phyloP scores from a whole-genome alignment of 2,329 filamentous ascomycete genomes.

The Ascochyta clinopodiicola region DNA sequence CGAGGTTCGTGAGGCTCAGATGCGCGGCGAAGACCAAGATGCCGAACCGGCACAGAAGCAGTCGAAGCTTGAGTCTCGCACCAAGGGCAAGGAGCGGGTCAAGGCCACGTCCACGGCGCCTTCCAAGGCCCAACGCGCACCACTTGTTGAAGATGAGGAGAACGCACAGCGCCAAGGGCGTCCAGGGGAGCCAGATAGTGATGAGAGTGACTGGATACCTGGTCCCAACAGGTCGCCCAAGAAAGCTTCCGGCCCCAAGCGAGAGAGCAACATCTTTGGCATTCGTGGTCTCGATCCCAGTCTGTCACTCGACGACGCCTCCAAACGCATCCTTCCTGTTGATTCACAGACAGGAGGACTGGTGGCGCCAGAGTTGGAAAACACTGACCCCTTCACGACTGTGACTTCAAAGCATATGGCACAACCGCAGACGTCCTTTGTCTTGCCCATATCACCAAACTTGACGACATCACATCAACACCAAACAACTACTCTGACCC shows the following conservation, averaged over 20 bases:
- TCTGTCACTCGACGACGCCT: constrained; percentile 32
- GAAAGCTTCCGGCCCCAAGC: constrained; percentile 18
- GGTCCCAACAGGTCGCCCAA: constrained; percentile 29
- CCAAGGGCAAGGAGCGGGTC: constrained; percentile 33
- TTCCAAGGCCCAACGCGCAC: constrained; percentile 27
- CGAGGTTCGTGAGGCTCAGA: constrained; percentile 61
- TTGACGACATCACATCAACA: constrained; percentile 1
- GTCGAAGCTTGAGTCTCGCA: constrained; percentile 24
- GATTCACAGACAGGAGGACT: constrained; percentile 6
- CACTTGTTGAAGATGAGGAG: constrained; percentile 43
- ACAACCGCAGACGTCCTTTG: constrained; percentile 26
- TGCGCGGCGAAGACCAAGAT: constrained; percentile 58
- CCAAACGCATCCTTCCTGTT: constrained; percentile 22
- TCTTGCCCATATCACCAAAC: constrained; percentile 28
- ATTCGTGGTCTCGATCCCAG: constrained; percentile 34
- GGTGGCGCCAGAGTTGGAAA: constrained; percentile 21
- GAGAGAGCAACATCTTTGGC: constrained; percentile 40
- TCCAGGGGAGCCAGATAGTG: constrained; percentile 35
- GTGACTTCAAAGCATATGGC: constrained; percentile 27
- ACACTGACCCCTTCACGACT: constrained; percentile 35
- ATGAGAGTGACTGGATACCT: constrained; percentile 48
- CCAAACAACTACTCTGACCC: constrained; percentile 22
- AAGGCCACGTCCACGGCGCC: constrained; percentile 24
- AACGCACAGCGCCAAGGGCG: constrained; percentile 31
- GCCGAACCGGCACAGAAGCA: constrained; percentile 19